Percentiles rank a stretch among this genome's conserved stretches.
These are phyloP conservation scores for Aspergillus sclerotioniger DNA, from an alignment of 495 filamentous ascomycete species.

Conservation along the genomic window DNA sequence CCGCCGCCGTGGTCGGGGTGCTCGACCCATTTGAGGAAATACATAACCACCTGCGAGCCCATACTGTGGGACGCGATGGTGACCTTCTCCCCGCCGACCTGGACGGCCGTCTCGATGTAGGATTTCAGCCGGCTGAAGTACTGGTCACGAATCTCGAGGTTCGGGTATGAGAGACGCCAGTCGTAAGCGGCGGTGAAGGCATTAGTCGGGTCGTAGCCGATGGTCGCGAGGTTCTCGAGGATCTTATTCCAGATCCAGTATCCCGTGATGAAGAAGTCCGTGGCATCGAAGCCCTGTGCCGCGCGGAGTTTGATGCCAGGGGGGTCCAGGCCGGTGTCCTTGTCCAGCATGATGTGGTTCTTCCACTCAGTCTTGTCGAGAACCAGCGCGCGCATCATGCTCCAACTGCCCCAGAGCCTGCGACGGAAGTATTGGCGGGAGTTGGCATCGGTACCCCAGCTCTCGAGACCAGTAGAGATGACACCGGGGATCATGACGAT, in stretches of 20 bases:
- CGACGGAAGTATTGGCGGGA: conserved; percentile 91
- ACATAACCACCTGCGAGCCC: conserved; percentile 92
- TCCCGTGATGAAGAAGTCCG: conserved; percentile 79
- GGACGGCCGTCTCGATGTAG: conserved; percentile 80
- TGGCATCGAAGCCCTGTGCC: conserved; percentile 95
- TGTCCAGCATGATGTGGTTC: conserved; percentile 94
- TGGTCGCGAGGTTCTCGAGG: conserved; percentile 88
- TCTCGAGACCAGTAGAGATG: conserved; percentile 94
- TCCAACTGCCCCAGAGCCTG: conserved; percentile 95
- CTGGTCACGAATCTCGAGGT: conserved; percentile 84
- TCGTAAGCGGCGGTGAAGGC: conserved; percentile 95
- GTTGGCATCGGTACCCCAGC: conserved; percentile 81
- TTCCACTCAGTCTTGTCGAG: conserved; percentile 94
- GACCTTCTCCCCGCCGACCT: conserved; percentile 70
- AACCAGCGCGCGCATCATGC: conserved; percentile 93
- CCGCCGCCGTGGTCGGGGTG: conserved; percentile 73
- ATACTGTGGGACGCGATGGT: conserved; percentile 93
- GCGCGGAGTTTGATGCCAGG: conserved; percentile 89
- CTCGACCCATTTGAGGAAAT: conserved; percentile 98
- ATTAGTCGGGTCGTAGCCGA: conserved; percentile 95
- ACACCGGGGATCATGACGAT: conserved; percentile 97
- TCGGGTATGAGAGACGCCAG: conserved; percentile 91
- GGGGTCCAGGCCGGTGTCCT: conserved; percentile 85
- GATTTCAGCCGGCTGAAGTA: conserved; percentile 89
- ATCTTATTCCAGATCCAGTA: conserved; percentile 99